phyloP scores from a whole-genome alignment of 805 yeast species.

The Ogataea pignaliae region DNA sequence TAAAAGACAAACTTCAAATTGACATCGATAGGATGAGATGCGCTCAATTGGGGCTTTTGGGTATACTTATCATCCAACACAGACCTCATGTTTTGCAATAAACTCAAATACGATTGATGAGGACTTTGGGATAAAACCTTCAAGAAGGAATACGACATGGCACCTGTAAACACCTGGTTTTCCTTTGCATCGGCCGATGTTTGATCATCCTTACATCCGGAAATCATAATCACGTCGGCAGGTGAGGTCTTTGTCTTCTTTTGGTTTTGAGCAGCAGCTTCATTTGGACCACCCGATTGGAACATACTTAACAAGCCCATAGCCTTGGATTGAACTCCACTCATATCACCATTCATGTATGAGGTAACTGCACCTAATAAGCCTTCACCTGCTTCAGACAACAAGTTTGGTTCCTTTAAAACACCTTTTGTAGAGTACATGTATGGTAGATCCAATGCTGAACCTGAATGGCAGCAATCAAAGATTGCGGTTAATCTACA shows the following conservation, averaged over 20 bases:
- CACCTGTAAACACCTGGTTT: conserved; percentile 64
- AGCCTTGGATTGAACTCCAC: conserved; percentile 36
- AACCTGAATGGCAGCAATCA: conserved; percentile 78
- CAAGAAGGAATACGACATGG: conserved; percentile 70
- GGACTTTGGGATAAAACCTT: conserved; percentile 51
- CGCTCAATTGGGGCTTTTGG: conserved; percentile 69
- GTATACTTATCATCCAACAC: conserved; percentile 52
- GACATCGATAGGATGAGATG: conserved; percentile 57
- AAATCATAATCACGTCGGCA: conserved; percentile 62
- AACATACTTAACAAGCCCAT: conserved; percentile 38
- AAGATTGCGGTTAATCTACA: conserved; percentile 67
- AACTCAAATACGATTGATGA: conserved; percentile 55
- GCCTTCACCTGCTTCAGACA: conserved; percentile 63
- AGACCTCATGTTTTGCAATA: conserved; percentile 59
- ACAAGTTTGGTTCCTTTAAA: conserved; percentile 65
- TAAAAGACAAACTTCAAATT: neutral
- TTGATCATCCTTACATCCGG: conserved; percentile 74
- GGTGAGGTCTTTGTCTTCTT: conserved; percentile 54
- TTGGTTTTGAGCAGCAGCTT: conserved; percentile 33
- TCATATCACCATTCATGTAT: conserved; percentile 50
- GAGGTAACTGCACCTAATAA: conserved; percentile 50
- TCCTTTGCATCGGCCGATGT: conserved; percentile 73
- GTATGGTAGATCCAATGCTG: conserved; percentile 69
- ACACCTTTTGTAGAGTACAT: conserved; percentile 72
- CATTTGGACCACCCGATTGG: conserved; percentile 34